Conservation (phyloP, 345 rosid species). For the Anastatica hierochuntica region DNA sequence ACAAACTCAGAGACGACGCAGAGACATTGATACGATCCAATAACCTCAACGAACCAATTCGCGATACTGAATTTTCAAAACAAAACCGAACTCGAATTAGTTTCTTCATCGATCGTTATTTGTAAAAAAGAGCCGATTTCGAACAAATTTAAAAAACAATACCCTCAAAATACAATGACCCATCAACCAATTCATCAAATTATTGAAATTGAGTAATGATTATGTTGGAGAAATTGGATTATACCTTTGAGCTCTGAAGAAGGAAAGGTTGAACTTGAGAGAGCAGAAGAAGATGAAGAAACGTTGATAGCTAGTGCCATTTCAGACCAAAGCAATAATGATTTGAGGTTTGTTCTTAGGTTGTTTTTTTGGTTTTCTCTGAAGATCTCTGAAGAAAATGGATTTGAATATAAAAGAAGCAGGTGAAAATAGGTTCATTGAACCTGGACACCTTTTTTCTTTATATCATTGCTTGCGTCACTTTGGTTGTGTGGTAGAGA, state of each 20-base stretch:
- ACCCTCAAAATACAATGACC: no score
- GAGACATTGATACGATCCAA: conserved; percentile 29
- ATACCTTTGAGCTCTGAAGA: conserved; percentile 36
- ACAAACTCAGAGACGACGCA: conserved; percentile 28
- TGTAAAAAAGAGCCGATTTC: no score
- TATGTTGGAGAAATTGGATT: no score
- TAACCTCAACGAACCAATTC: conserved; percentile 40
- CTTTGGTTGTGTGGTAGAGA: conserved; percentile 14
- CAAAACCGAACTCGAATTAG: no score
- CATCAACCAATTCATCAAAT: no score
- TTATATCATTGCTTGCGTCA: conserved; percentile 15
- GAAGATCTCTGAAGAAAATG: background rate
- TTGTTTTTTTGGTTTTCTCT: background rate
- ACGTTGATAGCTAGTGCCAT: conserved; percentile 44
- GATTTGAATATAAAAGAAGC: conserved; percentile 6
- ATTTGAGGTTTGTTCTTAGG: background rate
- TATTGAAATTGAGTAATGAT: background rate
- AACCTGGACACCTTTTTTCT: conserved; percentile 20
- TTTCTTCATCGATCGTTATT: no score
- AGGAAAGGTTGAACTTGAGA: conserved; percentile 23
- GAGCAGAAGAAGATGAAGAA: conserved; percentile 28
- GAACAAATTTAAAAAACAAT: no score
- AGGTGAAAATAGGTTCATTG: conserved; percentile 22
- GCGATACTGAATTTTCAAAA: conserved; percentile 26
- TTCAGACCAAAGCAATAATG: background rate